These are phyloP conservation scores for Aspergillus tamarii DNA, from an alignment of 2,329 filamentous ascomycete genomes.

Conservation along the genomic window DNA sequence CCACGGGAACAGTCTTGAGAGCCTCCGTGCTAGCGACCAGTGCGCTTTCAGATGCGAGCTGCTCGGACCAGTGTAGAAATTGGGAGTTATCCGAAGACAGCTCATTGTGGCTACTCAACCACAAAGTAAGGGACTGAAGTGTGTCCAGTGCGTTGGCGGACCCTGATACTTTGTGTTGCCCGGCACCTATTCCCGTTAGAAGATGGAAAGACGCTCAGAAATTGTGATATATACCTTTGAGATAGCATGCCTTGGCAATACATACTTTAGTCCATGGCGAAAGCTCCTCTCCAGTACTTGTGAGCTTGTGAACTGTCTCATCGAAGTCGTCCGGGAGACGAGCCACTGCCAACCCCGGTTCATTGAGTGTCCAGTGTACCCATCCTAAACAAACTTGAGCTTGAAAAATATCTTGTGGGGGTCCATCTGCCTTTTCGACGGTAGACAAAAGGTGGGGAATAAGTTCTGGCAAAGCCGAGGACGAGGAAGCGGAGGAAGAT, in stretches of 20 bases:
- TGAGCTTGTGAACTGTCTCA: constrained; percentile 56
- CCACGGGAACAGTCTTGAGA: constrained; percentile 21
- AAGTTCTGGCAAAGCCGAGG: constrained; percentile 46
- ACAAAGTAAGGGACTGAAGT: constrained; percentile 68
- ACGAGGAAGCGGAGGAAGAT: constrained; percentile 41
- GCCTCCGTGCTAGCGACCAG: constrained; percentile 65
- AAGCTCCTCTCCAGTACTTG: constrained; percentile 54
- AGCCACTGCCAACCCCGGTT: constrained; percentile 64
- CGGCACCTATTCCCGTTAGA: constrained; percentile 42
- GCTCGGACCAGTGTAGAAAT: constrained; percentile 76
- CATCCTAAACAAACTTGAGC: constrained; percentile 82
- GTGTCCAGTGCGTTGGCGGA: constrained; percentile 64
- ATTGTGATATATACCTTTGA: constrained; percentile 64
- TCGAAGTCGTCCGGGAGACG: constrained; percentile 68
- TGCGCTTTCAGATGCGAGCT: constrained; percentile 74
- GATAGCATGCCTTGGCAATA: constrained; percentile 75
- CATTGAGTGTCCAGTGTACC: constrained; percentile 77
- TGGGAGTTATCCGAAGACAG: constrained; percentile 60
- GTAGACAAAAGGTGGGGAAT: constrained; percentile 49
- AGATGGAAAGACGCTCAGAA: constrained; percentile 5
- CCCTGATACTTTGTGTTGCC: constrained; percentile 48
- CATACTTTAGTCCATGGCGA: constrained; percentile 82
- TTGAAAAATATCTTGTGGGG: constrained; percentile 67
- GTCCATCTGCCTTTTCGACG: constrained; percentile 61
- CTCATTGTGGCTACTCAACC: constrained; percentile 51